Evolutionary conservation across 352 stramenopile genomes (phyloP).

Genomic region (Phytopythium mirpurense): DNA sequence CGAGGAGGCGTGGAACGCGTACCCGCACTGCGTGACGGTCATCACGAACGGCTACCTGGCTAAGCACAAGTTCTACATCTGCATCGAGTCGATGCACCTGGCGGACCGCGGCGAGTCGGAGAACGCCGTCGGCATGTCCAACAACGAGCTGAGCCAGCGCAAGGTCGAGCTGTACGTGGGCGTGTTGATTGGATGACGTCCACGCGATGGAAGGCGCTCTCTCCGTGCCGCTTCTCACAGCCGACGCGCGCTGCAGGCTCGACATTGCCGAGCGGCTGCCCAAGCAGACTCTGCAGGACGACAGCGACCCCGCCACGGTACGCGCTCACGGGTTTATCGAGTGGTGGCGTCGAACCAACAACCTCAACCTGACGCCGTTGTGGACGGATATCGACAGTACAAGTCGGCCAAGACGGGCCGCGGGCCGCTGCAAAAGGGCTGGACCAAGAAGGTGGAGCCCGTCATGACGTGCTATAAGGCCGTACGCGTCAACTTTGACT

Average conservation of each 20-base stretch:
- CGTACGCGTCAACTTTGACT: slow-evolving; percentile 86
- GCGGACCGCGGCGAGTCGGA: slow-evolving; percentile 51
- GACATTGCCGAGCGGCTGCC: slow-evolving; percentile 72
- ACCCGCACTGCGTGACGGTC: slow-evolving; percentile 83
- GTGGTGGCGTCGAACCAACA: too few species aligned
- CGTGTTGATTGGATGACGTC: too few species aligned
- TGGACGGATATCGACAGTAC: slow-evolving; percentile 23
- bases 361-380: neutral
- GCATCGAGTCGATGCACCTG: slow-evolving; percentile 75
- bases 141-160: slow-evolving; percentile 65
- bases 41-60: slow-evolving; percentile 81
- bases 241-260: slow-evolving; percentile 28
- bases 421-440: slow-evolving; percentile 58
- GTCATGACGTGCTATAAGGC: slow-evolving; percentile 88
- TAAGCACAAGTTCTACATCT: slow-evolving; percentile 88
- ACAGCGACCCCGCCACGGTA: slow-evolving; percentile 59
- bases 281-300: slow-evolving; percentile 70
- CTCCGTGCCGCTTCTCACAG: neutral
- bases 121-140: slow-evolving; percentile 65
- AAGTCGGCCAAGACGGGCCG: slow-evolving; percentile 69
- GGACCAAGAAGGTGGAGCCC: slow-evolving; percentile 61
- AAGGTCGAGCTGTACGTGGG: slow-evolving; percentile 66
- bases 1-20: slow-evolving; percentile 86
- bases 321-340: too few species aligned
- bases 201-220: too few species aligned